Percentiles rank a stretch among this genome's conserved stretches.
phyloP scores from a whole-genome alignment of 2,329 filamentous ascomycete genomes.

The Tolypocladium guangdongense region DNA sequence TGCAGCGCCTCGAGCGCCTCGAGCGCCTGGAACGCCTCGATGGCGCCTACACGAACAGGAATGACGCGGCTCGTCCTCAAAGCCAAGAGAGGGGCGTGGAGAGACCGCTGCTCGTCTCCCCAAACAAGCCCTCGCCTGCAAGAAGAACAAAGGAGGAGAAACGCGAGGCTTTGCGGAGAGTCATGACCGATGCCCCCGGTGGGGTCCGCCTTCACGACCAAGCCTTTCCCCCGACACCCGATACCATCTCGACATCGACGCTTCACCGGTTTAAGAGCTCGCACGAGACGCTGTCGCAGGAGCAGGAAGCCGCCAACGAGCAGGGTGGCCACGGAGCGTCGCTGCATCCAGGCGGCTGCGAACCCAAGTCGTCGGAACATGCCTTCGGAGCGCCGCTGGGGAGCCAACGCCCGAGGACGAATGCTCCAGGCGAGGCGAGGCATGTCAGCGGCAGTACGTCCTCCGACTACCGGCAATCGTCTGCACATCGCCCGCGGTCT shows the following conservation, averaged over 20 bases:
- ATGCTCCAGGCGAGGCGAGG: neutral
- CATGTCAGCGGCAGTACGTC: slow-evolving; percentile 1
- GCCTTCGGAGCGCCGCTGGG: neutral
- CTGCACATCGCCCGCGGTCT: slow-evolving; percentile 32
- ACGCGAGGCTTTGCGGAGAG: slow-evolving; percentile 34
- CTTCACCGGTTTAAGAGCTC: slow-evolving; percentile 39
- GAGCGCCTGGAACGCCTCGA: slow-evolving; percentile 29
- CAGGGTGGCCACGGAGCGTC: slow-evolving; percentile 21
- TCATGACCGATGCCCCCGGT: slow-evolving; percentile 34
- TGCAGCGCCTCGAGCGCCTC: slow-evolving; percentile 38
- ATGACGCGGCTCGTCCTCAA: slow-evolving; percentile 19
- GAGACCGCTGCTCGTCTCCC: slow-evolving; percentile 7
- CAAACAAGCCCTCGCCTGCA: slow-evolving; percentile 9
- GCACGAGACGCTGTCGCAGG: slow-evolving; percentile 32
- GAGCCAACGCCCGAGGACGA: neutral
- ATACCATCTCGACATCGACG: slow-evolving; percentile 47
- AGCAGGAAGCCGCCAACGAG: slow-evolving; percentile 12
- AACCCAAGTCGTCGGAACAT: slow-evolving; percentile 6
- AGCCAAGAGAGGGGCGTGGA: slow-evolving; percentile 14
- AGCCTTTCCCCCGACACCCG: slow-evolving; percentile 44
- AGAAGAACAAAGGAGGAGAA: slow-evolving; percentile 33
- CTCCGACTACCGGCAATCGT: slow-evolving; percentile 8
- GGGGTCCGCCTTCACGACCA: slow-evolving; percentile 30
- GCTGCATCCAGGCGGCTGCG: slow-evolving; percentile 15
- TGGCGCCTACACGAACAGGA: slow-evolving; percentile 11